Evolutionary conservation across 495 filamentous ascomycete species (phyloP).

Genomic region (Aspergillus egyptiacus): DNA sequence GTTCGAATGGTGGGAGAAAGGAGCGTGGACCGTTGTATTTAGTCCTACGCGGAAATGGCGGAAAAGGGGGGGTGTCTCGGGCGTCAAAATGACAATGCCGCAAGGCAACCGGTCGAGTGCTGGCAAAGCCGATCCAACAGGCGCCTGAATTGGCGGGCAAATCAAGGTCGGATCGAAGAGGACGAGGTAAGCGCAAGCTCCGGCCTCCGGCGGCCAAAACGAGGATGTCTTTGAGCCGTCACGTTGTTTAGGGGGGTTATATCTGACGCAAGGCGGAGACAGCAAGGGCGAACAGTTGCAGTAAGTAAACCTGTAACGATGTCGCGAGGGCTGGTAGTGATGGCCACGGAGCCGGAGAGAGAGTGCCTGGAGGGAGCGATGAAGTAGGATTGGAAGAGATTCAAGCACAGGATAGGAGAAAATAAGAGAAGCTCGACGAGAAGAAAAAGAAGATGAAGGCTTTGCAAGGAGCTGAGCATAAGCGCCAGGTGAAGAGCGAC

Average conservation of each 20-base stretch:
- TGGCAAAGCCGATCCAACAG: conserved; percentile 12
- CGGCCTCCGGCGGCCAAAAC: conserved; percentile 28
- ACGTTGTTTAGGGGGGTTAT: conserved; percentile 25
- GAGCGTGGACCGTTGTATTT: conserved; percentile 1
- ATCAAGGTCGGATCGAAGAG: conserved; percentile 6
- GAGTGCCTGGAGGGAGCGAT: conserved; percentile 7
- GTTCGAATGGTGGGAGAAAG: neutral
- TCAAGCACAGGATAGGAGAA: conserved; percentile 17
- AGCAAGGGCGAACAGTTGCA: conserved; percentile 22
- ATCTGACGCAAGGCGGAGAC: conserved; percentile 30
- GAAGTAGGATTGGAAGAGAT: conserved; percentile 15
- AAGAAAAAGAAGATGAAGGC: conserved; percentile 15
- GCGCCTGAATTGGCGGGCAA: conserved; percentile 10
- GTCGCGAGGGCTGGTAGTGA: conserved; percentile 18
- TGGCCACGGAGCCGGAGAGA: conserved; percentile 24
- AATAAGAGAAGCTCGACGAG: conserved; percentile 9
- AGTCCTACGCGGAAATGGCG: conserved; percentile 11
- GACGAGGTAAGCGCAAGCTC: conserved; percentile 16
- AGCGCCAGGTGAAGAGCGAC: conserved; percentile 14
- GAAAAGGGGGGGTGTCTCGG: conserved; percentile 20
- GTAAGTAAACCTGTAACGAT: conserved; percentile 18
- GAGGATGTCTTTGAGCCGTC: conserved; percentile 22
- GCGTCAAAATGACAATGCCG: conserved; percentile 18
- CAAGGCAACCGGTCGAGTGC: conserved; percentile 13
- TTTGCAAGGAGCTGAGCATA: conserved; percentile 21